Percentiles rank a stretch among this genome's conserved stretches.
Conservation (phyloP, 2,329 filamentous ascomycete species). For the Xylariaceae sp. region DNA sequence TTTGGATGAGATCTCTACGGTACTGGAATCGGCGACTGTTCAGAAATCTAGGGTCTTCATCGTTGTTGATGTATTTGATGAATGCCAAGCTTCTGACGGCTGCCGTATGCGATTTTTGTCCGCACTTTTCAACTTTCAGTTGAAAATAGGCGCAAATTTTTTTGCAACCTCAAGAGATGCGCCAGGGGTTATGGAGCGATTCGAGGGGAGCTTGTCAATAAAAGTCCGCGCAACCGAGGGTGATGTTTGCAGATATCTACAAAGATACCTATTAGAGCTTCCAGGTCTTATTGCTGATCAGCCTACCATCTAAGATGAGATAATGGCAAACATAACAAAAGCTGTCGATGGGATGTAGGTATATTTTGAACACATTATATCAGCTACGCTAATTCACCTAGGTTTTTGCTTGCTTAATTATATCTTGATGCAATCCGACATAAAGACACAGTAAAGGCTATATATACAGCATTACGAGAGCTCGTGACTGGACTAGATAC, state of each 20-base stretch:
- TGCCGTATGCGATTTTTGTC: conserved; percentile 3
- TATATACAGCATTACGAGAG: conserved; percentile 30
- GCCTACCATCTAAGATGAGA: conserved; percentile 19
- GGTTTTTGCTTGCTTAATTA: conserved; percentile 28
- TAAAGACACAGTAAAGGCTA: conserved; percentile 30
- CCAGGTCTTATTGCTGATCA: conserved; percentile 14
- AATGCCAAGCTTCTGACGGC: neutral
- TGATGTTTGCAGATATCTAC: conserved; percentile 3
- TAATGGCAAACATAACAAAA: conserved; percentile 22
- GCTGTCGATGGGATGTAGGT: conserved; percentile 34
- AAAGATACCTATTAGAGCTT: conserved; percentile 20
- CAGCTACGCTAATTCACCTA: neutral
- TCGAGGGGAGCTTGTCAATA: neutral
- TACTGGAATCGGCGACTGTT: neutral
- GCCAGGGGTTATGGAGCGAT: neutral
- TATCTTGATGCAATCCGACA: conserved; percentile 32
- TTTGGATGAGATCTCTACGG: neutral
- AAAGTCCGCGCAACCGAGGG: conserved; percentile 7
- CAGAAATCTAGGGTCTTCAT: conserved; percentile 3
- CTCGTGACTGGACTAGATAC: conserved; percentile 29
- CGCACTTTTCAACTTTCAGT: neutral
- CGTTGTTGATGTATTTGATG: conserved; percentile 10
- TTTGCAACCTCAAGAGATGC: conserved; percentile 6
- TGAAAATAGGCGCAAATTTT: conserved; percentile 1
- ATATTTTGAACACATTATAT: conserved; percentile 3